Base-by-base conservation (phyloP, 352 stramenopile genomes). In the Phytopythium aichiense region DNA sequence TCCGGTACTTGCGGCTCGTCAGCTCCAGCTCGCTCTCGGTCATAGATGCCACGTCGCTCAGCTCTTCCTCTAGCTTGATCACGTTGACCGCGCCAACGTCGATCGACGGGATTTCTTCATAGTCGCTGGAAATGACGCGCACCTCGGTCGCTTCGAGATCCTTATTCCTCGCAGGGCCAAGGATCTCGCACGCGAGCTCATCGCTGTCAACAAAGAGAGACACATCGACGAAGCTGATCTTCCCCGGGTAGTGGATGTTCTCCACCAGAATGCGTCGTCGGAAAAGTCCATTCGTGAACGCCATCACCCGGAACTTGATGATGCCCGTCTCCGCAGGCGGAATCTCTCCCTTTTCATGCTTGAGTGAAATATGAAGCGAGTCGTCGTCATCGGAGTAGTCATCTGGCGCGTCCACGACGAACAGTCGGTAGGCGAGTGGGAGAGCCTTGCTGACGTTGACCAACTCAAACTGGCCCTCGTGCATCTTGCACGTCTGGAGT, bases 121-220 rank as follows among this genome's bases (percentile, higher is more conserved):
- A 35, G 60, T 35, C 30, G n/a, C 0, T 23, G 54, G 23, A 23
- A 9, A 25, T 15, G 1, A 18, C 53, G 20, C 61, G 45, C 7
- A 25, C 30, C 2, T 23, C n/a, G 42, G 1, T 25, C 35, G 7
- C 31, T 45, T 58, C 28, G 7, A 54, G 28, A 28, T 31, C 22
- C 49, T 33, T 37, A 25, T 5, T 53, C 23, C 31, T 58, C 38
- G 56, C 37, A 20, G 56, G 60, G 4, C 56, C 61, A 5, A 66
- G 46, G 23, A 86, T 50, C 48, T 80, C 59, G 57, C 77, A 89
- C 20, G 62, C 63, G 42, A 96, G 59, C 9, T 71, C 71, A 23
- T 81, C 80, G 63, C 75, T 90, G 71, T 96, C 83, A 6, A 96
- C 84, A 59, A 96, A 95, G 2, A 96, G 73, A 20, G 84, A 69